These are phyloP conservation scores for Fusarium vanettenii DNA, from an alignment of 2,329 filamentous ascomycete genomes.

Conservation along the genomic window DNA sequence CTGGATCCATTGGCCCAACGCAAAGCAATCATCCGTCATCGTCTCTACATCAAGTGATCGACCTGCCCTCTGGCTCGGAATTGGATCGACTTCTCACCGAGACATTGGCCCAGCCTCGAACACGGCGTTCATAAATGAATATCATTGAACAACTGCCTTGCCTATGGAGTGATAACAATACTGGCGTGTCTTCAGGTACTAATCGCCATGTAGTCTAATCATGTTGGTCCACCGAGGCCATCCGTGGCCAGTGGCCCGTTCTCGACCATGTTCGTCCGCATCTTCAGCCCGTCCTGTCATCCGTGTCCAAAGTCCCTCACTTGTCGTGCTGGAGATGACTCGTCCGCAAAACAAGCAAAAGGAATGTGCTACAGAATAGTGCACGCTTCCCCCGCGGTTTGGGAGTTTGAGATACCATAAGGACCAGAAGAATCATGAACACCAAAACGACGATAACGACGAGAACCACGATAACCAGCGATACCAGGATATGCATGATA, in stretches of 20 bases:
- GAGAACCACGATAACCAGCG: too few relatives aligned
- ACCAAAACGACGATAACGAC: too few relatives aligned
- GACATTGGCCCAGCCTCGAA: background rate
- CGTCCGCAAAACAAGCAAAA: constrained; percentile 5
- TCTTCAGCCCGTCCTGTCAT: background rate
- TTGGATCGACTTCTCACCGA: background rate
- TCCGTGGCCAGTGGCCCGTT: background rate
- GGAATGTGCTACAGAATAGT: too few relatives aligned
- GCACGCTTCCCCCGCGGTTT: too few relatives aligned
- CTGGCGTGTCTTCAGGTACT: constrained; percentile 27
- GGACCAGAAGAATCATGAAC: too few relatives aligned
- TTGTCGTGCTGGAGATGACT: constrained; percentile 31
- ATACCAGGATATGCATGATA: too few relatives aligned
- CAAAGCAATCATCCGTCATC: background rate
- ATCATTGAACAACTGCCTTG: constrained; percentile 10
- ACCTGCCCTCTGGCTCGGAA: background rate
- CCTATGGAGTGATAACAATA: constrained; percentile 30
- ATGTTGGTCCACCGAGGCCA: background rate
- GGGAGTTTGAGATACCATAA: too few relatives aligned
- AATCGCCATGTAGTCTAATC: background rate
- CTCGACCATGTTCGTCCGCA: background rate
- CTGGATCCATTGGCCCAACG: background rate
- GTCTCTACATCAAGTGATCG: background rate
- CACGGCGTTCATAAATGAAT: constrained; percentile 3
- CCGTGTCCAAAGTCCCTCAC: constrained; percentile 1